Percentiles rank a stretch among this genome's conserved stretches.
These are phyloP conservation scores for Pythium angustatum DNA, from an alignment of 352 stramenopile species.

Conservation along the genomic window DNA sequence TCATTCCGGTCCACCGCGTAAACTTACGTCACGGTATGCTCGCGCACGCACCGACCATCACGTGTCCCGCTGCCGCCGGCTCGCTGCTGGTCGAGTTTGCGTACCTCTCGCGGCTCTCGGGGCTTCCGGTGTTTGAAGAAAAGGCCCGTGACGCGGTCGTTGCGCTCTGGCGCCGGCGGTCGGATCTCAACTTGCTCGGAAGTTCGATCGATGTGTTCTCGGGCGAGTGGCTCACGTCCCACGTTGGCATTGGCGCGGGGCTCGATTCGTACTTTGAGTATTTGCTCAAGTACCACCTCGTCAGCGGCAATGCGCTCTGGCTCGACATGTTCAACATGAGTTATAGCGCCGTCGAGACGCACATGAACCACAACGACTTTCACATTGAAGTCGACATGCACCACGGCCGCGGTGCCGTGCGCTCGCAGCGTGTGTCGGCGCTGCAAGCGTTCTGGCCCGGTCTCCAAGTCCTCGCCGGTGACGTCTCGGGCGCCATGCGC, in stretches of 20 bases:
- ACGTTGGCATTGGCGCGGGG: constrained; percentile 90
- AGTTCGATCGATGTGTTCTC: constrained; percentile 94
- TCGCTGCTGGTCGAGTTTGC: constrained; percentile 97
- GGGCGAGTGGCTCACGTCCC: constrained; percentile 76
- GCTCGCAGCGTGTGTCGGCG: constrained; percentile 69
- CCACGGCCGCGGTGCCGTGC: constrained; percentile 53
- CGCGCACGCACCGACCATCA: constrained; percentile 83
- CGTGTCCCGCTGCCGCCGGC: constrained; percentile 94
- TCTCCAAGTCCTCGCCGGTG: constrained; percentile 94
- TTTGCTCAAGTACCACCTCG: constrained; percentile 95
- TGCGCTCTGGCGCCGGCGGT: constrained; percentile 77
- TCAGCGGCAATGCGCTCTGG: constrained; percentile 93
- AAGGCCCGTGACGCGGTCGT: constrained; percentile 63
- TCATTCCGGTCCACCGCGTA: constrained; percentile 95
- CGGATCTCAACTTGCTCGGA: constrained; percentile 90
- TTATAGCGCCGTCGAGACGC: constrained; percentile 74
- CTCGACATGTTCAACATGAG: constrained; percentile 92
- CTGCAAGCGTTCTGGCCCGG: constrained; percentile 97
- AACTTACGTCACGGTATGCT: constrained; percentile 85
- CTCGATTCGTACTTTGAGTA: constrained; percentile 99
- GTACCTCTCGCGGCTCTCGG: constrained; percentile 89
- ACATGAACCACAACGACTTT: constrained; percentile 74
- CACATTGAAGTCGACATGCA: constrained; percentile 90
- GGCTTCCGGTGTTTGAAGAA: constrained; percentile 57
- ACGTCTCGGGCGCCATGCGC: constrained; percentile 87